A percentile compares a stretch with the other conserved stretches of the same genome.
Conservation (phyloP, 1,139 yeast species). For the Yamadazyma dendronema region DNA sequence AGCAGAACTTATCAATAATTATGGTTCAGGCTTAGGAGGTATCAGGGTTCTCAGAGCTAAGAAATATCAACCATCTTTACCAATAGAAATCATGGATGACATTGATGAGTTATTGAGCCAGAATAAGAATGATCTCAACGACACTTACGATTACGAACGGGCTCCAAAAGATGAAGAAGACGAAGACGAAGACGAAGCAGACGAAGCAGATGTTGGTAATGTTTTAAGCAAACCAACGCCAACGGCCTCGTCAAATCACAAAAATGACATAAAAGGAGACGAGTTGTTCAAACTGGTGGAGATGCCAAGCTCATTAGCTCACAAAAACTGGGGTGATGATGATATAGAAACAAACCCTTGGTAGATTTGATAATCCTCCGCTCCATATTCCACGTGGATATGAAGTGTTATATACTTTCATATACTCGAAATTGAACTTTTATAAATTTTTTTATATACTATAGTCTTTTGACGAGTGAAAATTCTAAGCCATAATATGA, state of each 20-base stretch:
- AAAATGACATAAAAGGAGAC: constrained; percentile 35
- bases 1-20: constrained; percentile 56
- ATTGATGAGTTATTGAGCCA: constrained; percentile 53
- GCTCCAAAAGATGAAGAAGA: constrained; percentile 17
- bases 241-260: neutral
- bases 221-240: neutral
- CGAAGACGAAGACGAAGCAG: constrained; percentile 10
- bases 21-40: constrained; percentile 64
- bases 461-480: too few relatives aligned
- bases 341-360: constrained; percentile 51
- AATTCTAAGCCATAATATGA: neutral
- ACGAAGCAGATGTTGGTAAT: neutral
- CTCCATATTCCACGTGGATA: neutral
- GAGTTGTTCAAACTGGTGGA: constrained; percentile 49
- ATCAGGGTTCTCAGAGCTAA: constrained; percentile 43
- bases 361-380: too few relatives aligned
- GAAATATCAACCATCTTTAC: constrained; percentile 62
- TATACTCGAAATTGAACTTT: too few relatives aligned
- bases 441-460: too few relatives aligned
- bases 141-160: constrained; percentile 33
- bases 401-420: too few relatives aligned
- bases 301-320: constrained; percentile 51
- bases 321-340: constrained; percentile 48
- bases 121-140: constrained; percentile 32
- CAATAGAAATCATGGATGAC: constrained; percentile 57